A percentile compares a stretch with the other conserved stretches of the same genome.
Conservation (phyloP, 139 green algal genomes). For the Chlamydomonas incerta region DNA sequence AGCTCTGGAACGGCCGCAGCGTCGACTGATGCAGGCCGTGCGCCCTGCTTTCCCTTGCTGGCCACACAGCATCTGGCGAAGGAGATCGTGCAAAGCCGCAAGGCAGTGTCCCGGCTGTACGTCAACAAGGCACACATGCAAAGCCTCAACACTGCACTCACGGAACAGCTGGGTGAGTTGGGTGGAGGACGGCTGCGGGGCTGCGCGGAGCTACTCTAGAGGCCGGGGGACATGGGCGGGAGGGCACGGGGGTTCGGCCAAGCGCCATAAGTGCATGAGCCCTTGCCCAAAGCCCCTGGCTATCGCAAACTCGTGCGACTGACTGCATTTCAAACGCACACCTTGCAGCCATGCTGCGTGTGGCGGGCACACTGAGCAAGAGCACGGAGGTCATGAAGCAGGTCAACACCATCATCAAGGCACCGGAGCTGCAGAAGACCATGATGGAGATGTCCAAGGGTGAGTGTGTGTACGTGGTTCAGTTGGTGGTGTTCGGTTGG, state of each 20-base stretch:
- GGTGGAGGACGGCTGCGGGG: neutral
- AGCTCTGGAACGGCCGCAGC: no score
- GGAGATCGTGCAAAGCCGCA: slow-evolving; percentile 80
- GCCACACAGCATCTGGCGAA: slow-evolving; percentile 70
- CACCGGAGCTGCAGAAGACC: slow-evolving; percentile 79
- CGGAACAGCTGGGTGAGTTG: slow-evolving; percentile 80
- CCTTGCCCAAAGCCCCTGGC: no score
- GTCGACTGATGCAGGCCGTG: no score
- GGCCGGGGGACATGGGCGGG: no score
- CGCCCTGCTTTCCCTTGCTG: neutral
- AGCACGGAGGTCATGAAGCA: slow-evolving; percentile 86
- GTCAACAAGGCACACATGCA: slow-evolving; percentile 91
- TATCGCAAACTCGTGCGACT: neutral
- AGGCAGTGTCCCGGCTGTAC: slow-evolving; percentile 73
- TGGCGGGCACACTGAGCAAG: slow-evolving; percentile 81
- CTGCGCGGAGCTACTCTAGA: no score
- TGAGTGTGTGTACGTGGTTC: slow-evolving; percentile 18
- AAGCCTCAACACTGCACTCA: slow-evolving; percentile 75
- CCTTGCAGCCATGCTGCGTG: slow-evolving; percentile 69
- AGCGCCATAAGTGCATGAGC: no score
- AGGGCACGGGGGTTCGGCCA: no score
- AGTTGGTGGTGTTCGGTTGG: no score
- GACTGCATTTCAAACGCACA: no score
- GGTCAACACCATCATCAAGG: slow-evolving; percentile 81
- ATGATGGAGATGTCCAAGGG: slow-evolving; percentile 90